Conservation (phyloP, 148 eudicot genomes). For the Dianthus caryophyllus region DNA sequence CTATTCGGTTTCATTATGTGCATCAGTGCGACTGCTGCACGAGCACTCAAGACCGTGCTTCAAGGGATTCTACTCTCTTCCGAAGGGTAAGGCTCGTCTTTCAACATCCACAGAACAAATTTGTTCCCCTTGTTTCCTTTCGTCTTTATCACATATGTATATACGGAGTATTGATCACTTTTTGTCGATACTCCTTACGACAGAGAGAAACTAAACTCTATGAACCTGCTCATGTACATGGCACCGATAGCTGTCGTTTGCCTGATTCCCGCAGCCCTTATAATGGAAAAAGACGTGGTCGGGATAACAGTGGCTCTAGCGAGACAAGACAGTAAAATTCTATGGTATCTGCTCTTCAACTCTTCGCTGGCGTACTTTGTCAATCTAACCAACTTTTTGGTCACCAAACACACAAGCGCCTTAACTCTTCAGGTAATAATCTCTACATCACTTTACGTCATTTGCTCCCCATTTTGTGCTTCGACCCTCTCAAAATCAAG, state of each 20-base stretch:
- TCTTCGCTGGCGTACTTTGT: conserved; percentile 78
- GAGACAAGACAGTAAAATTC: conserved; percentile 49
- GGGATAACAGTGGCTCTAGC: conserved; percentile 76
- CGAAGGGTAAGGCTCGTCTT: conserved; percentile 56
- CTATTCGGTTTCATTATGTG: conserved; percentile 88
- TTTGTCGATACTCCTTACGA: conserved; percentile 4
- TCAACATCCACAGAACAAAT: not conserved
- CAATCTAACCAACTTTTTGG: conserved; percentile 89
- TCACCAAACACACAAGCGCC: conserved; percentile 96
- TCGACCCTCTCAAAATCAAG: not conserved
- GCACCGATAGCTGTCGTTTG: conserved; percentile 76
- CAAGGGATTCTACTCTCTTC: conserved; percentile 86
- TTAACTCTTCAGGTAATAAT: conserved; percentile 78
- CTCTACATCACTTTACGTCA: not conserved
- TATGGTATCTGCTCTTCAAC: conserved; percentile 81
- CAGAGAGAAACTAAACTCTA: conserved; percentile 92
- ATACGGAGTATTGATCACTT: conserved; percentile 8
- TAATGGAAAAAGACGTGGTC: conserved; percentile 76
- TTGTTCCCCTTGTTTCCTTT: not conserved
- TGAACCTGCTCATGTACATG: conserved; percentile 94
- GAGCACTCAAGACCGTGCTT: conserved; percentile 81
- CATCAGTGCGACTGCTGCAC: conserved; percentile 87
- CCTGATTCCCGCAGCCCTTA: conserved; percentile 67
- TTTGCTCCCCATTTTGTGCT: not conserved
- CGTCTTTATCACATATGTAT: not conserved